Conservation (phyloP, 2,329 filamentous ascomycete species). For the Aspergillus jensenii region DNA sequence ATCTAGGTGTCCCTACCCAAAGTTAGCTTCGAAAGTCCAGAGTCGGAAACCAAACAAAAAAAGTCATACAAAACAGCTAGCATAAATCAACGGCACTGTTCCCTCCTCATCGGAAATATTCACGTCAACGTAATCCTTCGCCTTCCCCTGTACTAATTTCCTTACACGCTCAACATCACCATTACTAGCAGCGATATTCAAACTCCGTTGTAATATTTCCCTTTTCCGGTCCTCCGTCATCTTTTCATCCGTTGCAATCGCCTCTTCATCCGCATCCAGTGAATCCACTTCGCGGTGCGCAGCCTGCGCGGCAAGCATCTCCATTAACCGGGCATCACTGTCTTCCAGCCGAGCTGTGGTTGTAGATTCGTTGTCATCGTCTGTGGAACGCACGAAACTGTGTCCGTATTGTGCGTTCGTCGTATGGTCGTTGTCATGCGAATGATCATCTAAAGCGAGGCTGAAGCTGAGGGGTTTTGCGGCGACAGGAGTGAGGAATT, state of each 20-base stretch:
- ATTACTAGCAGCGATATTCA: conserved; percentile 96
- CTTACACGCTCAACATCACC: conserved; percentile 82
- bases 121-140: conserved; percentile 75
- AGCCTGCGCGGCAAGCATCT: conserved; percentile 95
- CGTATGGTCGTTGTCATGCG: conserved; percentile 63
- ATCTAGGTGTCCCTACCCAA: conserved; percentile 73
- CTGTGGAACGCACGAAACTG: conserved; percentile 20
- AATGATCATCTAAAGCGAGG: conserved; percentile 75
- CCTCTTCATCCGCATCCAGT: conserved; percentile 75
- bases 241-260: conserved; percentile 71
- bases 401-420: conserved; percentile 35
- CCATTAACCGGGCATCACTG: conserved; percentile 84
- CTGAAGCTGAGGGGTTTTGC: conserved; percentile 85
- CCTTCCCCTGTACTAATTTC: conserved; percentile 71
- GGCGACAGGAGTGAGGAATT: conserved; percentile 84
- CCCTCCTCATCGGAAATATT: conserved; percentile 91
- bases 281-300: conserved; percentile 71
- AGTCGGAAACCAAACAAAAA: background rate
- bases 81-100: conserved; percentile 94
- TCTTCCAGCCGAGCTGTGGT: conserved; percentile 62
- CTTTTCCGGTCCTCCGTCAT: conserved; percentile 76
- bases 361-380: conserved; percentile 31
- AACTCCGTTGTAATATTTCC: conserved; percentile 76
- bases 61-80: conserved; percentile 84
- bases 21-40: background rate